phyloP scores from a whole-genome alignment of 1,284 basidiomycete species.

The Calocybe gambosa region DNA sequence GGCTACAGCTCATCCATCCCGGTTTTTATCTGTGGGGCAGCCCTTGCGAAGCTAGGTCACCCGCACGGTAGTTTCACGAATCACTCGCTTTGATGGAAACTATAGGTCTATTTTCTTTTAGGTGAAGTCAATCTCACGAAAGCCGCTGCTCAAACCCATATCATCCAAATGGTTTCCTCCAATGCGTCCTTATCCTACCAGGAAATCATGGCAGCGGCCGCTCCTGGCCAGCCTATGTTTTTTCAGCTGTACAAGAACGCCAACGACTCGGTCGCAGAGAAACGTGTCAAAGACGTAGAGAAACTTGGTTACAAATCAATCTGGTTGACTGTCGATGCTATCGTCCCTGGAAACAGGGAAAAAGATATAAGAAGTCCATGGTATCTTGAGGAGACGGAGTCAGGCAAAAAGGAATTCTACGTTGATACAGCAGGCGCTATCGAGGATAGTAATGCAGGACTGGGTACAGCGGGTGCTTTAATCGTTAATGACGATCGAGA shows the following conservation, averaged over 20 bases:
- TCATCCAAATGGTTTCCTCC: constrained; percentile 87
- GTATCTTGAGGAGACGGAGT: constrained; percentile 56
- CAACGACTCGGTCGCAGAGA: constrained; percentile 63
- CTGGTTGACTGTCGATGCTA: constrained; percentile 87
- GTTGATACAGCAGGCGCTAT: constrained; percentile 31
- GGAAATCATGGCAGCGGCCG: constrained; percentile 59
- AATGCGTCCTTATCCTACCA: constrained; percentile 78
- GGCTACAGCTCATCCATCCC: constrained; percentile 73
- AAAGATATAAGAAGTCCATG: constrained; percentile 65
- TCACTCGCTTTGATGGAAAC: neutral
- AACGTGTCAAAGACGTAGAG: constrained; percentile 70
- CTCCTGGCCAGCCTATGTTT: constrained; percentile 66
- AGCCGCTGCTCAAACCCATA: constrained; percentile 63
- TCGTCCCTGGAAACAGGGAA: constrained; percentile 83
- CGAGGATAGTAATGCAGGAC: constrained; percentile 29
- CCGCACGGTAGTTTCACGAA: constrained; percentile 46
- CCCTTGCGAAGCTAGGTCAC: constrained; percentile 87
- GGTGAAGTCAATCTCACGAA: constrained; percentile 83
- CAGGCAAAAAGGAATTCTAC: constrained; percentile 30
- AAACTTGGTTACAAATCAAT: constrained; percentile 77
- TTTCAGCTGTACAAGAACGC: constrained; percentile 87
- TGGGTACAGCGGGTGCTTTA: constrained; percentile 62
- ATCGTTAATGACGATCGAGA: constrained; percentile 59
- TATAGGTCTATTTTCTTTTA: constrained; percentile 11
- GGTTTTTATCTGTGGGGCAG: constrained; percentile 81